phyloP scores from a whole-genome alignment of 768 basidiomycete species.

The Dentipellis sp. region DNA sequence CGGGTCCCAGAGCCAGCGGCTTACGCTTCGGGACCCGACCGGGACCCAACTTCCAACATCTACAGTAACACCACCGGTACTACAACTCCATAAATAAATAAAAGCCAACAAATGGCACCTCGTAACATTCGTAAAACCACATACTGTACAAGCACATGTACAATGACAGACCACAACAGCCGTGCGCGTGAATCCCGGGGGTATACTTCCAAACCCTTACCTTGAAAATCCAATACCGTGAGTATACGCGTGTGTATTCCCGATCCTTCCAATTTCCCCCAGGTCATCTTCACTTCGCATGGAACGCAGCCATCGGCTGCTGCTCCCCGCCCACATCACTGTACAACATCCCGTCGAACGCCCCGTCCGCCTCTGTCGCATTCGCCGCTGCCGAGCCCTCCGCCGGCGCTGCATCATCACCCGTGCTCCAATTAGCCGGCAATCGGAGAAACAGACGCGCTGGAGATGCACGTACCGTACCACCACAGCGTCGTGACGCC shows the following conservation, averaged over 20 bases:
- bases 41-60: no score
- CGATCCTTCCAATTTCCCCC: background rate
- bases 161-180: no score
- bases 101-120: no score
- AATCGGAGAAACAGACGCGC: background rate
- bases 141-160: no score
- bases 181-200: no score
- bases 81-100: no score
- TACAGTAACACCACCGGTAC: no score
- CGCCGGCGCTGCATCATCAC: background rate
- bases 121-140: no score
- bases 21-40: no score
- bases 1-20: no score
- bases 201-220: no score
- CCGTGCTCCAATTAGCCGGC: background rate
- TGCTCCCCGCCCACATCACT: background rate
- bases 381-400: background rate
- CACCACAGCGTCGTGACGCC: constrained; percentile 55
- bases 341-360: background rate
- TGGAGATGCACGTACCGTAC: constrained; percentile 23
- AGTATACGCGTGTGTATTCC: background rate
- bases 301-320: background rate
- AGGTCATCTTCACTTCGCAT: no score
- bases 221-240: background rate
- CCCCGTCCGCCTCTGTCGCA: background rate